These are phyloP conservation scores for Rasamsonia emersonii DNA, from an alignment of 2,329 filamentous ascomycete species.

Conservation along the genomic window DNA sequence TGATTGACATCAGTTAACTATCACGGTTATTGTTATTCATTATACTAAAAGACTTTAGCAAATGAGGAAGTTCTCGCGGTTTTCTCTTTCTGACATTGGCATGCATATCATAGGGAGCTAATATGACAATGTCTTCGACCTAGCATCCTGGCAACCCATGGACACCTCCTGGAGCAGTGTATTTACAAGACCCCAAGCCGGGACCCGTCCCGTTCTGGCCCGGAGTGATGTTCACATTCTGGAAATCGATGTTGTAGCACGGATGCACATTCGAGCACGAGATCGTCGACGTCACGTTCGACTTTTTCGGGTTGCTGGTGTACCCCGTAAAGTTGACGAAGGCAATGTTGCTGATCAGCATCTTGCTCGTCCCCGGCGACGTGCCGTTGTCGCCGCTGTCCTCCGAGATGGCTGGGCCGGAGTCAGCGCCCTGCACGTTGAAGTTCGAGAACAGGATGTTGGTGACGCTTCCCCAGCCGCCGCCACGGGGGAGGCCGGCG, in stretches of 20 bases:
- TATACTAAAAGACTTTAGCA: too few species aligned
- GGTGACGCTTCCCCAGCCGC: slow-evolving; percentile 45
- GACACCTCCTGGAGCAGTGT: slow-evolving; percentile 29
- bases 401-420: slow-evolving; percentile 39
- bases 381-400: slow-evolving; percentile 44
- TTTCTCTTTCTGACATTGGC: too few species aligned
- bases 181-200: slow-evolving; percentile 29
- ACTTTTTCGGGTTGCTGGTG: slow-evolving; percentile 21
- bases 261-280: slow-evolving; percentile 42
- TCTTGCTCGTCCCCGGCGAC: slow-evolving; percentile 41
- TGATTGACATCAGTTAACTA: too few species aligned
- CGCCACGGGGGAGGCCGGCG: slow-evolving; percentile 41
- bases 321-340: slow-evolving; percentile 47
- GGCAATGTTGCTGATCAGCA: slow-evolving; percentile 42
- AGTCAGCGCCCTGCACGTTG: slow-evolving; percentile 37
- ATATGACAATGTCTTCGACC: too few species aligned
- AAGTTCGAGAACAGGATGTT: slow-evolving; percentile 48
- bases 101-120: too few species aligned
- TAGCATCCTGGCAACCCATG: slow-evolving; percentile 21
- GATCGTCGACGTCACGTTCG: slow-evolving; percentile 31
- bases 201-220: slow-evolving; percentile 23
- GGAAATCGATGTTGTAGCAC: slow-evolving; percentile 43
- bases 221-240: slow-evolving; percentile 31
- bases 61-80: too few species aligned
- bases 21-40: too few species aligned